Conservation (phyloP, 345 rosid species). For the Turritis glabra region DNA sequence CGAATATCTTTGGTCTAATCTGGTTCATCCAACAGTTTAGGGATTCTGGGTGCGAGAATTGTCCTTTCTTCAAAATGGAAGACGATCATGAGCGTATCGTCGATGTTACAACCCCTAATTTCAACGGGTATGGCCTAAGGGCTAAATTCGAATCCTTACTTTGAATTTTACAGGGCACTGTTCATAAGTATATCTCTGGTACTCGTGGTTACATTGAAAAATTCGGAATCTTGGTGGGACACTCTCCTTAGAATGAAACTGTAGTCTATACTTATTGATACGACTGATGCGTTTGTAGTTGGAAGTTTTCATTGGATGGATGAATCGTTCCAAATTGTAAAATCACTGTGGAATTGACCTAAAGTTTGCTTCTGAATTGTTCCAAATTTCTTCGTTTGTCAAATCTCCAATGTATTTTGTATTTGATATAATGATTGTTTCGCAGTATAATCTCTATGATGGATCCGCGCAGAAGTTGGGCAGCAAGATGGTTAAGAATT, state of each 20-base stretch:
- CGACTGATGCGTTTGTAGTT: not conserved
- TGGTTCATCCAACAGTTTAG: constrained; percentile 49
- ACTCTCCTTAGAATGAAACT: not conserved
- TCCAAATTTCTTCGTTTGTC: not conserved
- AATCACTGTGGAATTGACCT: not conserved
- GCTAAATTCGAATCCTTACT: not conserved
- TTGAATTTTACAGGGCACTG: not conserved
- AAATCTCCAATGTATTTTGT: not conserved
- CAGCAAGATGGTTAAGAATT: constrained; percentile 94
- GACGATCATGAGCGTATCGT: constrained; percentile 78
- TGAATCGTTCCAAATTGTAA: not conserved
- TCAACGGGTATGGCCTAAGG: constrained; percentile 56
- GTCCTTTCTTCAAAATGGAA: constrained; percentile 82
- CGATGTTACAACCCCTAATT: constrained; percentile 84
- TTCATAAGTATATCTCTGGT: not conserved
- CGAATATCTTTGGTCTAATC: not conserved
- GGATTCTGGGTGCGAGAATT: constrained; percentile 88
- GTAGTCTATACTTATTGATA: not conserved
- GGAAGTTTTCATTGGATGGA: not conserved
- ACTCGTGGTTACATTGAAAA: not conserved
- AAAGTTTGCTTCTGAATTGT: too few relatives aligned
- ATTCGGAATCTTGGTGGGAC: not conserved
- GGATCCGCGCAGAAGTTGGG: constrained; percentile 94
- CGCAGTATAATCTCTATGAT: constrained; percentile 83
- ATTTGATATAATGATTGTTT: not conserved